phyloP scores from a whole-genome alignment of 2,329 filamentous ascomycete genomes.

The Boeremia exigua region DNA sequence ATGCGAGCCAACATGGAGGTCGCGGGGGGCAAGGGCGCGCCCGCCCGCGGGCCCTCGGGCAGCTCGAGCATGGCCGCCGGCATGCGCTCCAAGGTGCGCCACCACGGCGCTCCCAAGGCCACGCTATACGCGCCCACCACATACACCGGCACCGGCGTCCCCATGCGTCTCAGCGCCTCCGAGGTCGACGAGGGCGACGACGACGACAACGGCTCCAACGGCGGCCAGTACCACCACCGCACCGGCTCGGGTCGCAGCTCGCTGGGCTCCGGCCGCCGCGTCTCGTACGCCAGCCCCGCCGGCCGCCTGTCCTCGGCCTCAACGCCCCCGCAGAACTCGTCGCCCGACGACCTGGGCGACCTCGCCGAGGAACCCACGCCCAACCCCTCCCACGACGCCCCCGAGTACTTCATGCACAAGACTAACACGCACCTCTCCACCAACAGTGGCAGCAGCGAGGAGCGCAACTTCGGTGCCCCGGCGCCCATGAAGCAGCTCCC shows the following conservation, averaged over 20 bases:
- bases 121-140: slow-evolving; percentile 82
- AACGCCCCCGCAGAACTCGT: slow-evolving; percentile 58
- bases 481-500: slow-evolving; percentile 55
- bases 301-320: slow-evolving; percentile 59
- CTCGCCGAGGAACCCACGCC: slow-evolving; percentile 56
- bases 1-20: slow-evolving; percentile 85
- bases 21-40: slow-evolving; percentile 62
- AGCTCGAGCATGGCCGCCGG: slow-evolving; percentile 50
- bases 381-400: slow-evolving; percentile 45
- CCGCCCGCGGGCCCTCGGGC: slow-evolving; percentile 47
- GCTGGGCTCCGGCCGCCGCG: slow-evolving; percentile 52
- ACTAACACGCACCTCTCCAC: slow-evolving; percentile 50
- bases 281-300: slow-evolving; percentile 49
- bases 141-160: slow-evolving; percentile 78
- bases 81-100: slow-evolving; percentile 84
- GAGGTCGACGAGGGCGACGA: slow-evolving; percentile 90
- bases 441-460: slow-evolving; percentile 52
- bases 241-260: slow-evolving; percentile 78
- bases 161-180: slow-evolving; percentile 89
- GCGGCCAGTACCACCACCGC: slow-evolving; percentile 64
- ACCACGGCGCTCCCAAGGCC: slow-evolving; percentile 80
- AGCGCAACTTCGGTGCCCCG: slow-evolving; percentile 60
- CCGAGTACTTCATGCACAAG: slow-evolving; percentile 51
- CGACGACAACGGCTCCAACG: slow-evolving; percentile 65
- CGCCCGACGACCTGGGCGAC: slow-evolving; percentile 47